phyloP scores from a whole-genome alignment of 148 eudicot species.

The Suaeda aralocaspica region DNA sequence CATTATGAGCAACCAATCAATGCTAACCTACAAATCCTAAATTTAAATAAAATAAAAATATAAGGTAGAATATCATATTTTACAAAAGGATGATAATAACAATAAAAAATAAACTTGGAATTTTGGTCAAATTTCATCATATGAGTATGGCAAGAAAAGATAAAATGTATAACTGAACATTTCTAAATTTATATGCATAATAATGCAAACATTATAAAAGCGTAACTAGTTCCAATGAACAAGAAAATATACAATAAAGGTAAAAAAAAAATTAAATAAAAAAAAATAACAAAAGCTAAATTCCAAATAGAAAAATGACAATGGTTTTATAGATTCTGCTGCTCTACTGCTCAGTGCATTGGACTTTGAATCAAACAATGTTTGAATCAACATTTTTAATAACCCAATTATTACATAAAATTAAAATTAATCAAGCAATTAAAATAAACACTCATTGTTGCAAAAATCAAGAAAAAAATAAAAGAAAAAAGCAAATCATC shows the following conservation, averaged over 20 bases:
- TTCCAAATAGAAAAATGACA: constrained; percentile 28
- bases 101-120: neutral
- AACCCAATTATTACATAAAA: neutral
- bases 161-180: constrained; percentile 3
- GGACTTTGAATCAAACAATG: neutral
- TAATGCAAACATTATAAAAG: constrained; percentile 13
- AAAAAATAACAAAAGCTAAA: constrained; percentile 17
- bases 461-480: neutral
- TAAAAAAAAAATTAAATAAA: too few species aligned
- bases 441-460: too few species aligned
- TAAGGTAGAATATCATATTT: neutral
- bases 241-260: constrained; percentile 29
- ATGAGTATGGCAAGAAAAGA: constrained; percentile 17
- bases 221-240: constrained; percentile 26
- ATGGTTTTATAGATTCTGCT: constrained; percentile 10
- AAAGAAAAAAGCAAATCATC: neutral
- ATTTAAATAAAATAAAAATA: neutral
- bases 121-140: constrained; percentile 27
- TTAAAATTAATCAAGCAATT: neutral
- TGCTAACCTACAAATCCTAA: too few species aligned
- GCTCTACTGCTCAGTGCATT: constrained; percentile 9
- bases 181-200: constrained; percentile 2
- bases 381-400: neutral
- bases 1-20: constrained; percentile 13
- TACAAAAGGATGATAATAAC: constrained; percentile 4